Percentiles rank a stretch among this genome's conserved stretches.
phyloP scores from a whole-genome alignment of 2,329 filamentous ascomycete genomes.

The Apiospora kogelbergensis region DNA sequence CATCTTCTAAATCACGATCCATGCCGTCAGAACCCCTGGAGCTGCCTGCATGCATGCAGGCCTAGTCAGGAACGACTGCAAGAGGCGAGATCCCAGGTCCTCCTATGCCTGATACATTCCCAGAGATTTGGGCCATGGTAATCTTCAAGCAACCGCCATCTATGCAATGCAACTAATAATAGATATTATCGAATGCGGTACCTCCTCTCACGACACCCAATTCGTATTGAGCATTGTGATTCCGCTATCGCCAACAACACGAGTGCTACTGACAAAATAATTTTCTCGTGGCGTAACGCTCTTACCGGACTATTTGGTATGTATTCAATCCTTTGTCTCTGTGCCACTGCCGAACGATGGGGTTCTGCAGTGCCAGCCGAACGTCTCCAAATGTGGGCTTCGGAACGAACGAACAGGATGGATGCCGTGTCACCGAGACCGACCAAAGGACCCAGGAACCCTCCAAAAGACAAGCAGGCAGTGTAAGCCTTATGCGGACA shows the following conservation, averaged over 20 bases:
- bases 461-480: neutral
- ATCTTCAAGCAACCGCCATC: neutral
- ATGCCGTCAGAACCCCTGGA: neutral
- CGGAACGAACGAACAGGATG: neutral
- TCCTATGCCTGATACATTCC: neutral
- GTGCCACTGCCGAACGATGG: neutral
- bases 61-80: neutral
- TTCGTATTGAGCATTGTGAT: neutral
- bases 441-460: neutral
- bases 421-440: neutral
- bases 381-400: neutral
- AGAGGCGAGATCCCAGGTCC: neutral
- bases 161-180: constrained; percentile 15
- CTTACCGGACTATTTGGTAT: neutral
- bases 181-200: constrained; percentile 17
- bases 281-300: neutral
- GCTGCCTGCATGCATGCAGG: neutral
- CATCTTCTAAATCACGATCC: neutral
- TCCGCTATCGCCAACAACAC: neutral
- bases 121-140: neutral
- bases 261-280: neutral
- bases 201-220: constrained; percentile 14
- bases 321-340: neutral
- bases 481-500: neutral
- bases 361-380: neutral